Percentiles rank a stretch among this genome's conserved stretches.
Conservation (phyloP, 805 yeast species). For the Cyberlindnera samutprakarnensis region DNA sequence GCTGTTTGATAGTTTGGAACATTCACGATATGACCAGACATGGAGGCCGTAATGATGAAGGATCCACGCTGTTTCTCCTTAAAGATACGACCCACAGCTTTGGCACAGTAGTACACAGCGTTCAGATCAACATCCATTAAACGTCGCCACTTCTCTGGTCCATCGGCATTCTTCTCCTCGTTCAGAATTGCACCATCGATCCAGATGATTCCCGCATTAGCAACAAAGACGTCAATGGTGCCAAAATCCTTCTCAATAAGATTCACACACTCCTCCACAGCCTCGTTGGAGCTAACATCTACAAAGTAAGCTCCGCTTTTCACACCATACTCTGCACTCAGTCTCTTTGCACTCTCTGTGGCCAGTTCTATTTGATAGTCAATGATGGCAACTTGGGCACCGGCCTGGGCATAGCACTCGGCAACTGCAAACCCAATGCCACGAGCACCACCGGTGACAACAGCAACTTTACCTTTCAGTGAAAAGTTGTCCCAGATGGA, state of each 20-base stretch:
- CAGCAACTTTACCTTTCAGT: slow-evolving; percentile 74
- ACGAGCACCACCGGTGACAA: slow-evolving; percentile 77
- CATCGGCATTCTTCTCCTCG: slow-evolving; percentile 17
- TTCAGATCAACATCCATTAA: slow-evolving; percentile 70
- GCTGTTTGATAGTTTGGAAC: slow-evolving; percentile 83
- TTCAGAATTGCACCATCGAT: slow-evolving; percentile 51
- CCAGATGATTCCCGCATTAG: slow-evolving; percentile 90
- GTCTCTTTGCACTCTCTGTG: slow-evolving; percentile 50
- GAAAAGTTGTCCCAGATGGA: slow-evolving; percentile 64
- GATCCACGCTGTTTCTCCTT: slow-evolving; percentile 70
- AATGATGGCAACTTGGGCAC: slow-evolving; percentile 64
- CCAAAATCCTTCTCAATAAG: slow-evolving; percentile 56
- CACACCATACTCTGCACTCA: slow-evolving; percentile 52
- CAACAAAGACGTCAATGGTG: slow-evolving; percentile 74
- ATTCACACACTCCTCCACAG: slow-evolving; percentile 21
- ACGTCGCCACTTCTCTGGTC: slow-evolving; percentile 54
- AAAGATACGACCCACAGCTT: slow-evolving; percentile 65
- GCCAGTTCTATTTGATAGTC: slow-evolving; percentile 27
- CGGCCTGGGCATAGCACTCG: slow-evolving; percentile 79
- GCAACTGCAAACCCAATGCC: slow-evolving; percentile 84
- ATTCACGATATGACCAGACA: slow-evolving; percentile 84
- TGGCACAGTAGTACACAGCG: slow-evolving; percentile 77
- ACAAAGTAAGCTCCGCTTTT: slow-evolving; percentile 45
- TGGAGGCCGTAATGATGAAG: slow-evolving; percentile 77
- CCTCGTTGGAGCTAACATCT: slow-evolving; percentile 22